A percentile compares a stretch with the other conserved stretches of the same genome.
Conservation (phyloP, 2,329 filamentous ascomycete species). For the Diaporthe ilicicola region DNA sequence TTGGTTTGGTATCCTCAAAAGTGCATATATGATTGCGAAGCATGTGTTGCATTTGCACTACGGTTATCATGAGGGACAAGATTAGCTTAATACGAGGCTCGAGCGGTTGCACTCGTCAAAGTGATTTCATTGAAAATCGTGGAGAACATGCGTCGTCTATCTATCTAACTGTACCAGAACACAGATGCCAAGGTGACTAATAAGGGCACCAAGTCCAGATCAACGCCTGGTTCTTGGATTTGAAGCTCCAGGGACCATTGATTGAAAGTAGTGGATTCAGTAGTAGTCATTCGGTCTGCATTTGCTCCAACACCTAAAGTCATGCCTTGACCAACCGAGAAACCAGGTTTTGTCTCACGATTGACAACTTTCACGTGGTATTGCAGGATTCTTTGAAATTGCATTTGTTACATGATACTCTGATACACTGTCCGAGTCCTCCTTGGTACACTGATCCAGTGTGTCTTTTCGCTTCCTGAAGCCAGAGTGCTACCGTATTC, state of each 20-base stretch:
- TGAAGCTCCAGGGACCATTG: not conserved
- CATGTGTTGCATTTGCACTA: slow-evolving; percentile 20
- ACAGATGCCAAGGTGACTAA: not conserved
- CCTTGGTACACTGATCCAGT: too few relatives aligned
- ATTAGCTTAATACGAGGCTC: not conserved
- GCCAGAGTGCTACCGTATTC: too few relatives aligned
- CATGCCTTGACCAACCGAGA: too few relatives aligned
- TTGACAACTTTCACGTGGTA: too few relatives aligned
- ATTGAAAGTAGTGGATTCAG: not conserved
- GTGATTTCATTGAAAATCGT: not conserved
- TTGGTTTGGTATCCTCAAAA: slow-evolving; percentile 20
- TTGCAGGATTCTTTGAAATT: too few relatives aligned
- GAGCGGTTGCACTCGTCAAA: not conserved
- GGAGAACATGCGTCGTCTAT: not conserved
- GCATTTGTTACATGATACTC: too few relatives aligned
- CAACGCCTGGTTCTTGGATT: not conserved
- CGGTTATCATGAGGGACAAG: slow-evolving; percentile 8
- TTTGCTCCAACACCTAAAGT: too few relatives aligned
- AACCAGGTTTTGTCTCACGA: too few relatives aligned
- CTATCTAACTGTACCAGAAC: not conserved
- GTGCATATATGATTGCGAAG: slow-evolving; percentile 23
- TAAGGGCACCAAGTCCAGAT: not conserved
- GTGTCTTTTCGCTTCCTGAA: too few relatives aligned
- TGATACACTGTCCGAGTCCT: too few relatives aligned
- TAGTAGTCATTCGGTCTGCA: too few relatives aligned